Evolutionary conservation across 139 green algal genomes (phyloP), one percentile per base, ranked within the genome.

Genomic region (Ettlia oleoabundans): DNA sequence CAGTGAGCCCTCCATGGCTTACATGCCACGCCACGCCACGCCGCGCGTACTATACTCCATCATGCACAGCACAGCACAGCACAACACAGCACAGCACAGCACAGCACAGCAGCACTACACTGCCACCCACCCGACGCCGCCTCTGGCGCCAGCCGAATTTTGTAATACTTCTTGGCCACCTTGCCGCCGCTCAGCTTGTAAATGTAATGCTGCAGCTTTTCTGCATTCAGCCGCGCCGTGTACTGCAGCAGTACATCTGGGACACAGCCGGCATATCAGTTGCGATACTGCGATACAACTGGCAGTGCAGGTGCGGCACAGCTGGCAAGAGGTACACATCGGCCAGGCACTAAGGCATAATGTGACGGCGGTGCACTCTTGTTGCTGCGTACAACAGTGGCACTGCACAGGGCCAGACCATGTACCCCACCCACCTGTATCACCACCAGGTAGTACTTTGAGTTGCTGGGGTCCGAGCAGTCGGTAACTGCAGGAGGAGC

Each of bases 381-480:
- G 47, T 15, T 58, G 47, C 47, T 58, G 47, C 13, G 13, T 10
- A 15, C 47, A 58, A 15, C 47, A 58, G 47, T 15, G 15, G 47
- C 47, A 58, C 13, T 15, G 15, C 13, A 24, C 55, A 28, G 18
- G 28, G 55, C 55, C 28, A 65, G 15, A 5, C 15, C 18, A n/a
- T 65, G 21, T n/a, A 28, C 18, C 5, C n/a, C 37, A 8, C 79
- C 1, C n/a, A 90, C 92, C 92, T 96, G 92, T 5, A 97, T 85
- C 28, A 98, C 89, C 10, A 98, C 85, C 18, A 94, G 83, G 84
- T 92, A 96, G 85, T 96, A 96, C 75, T 94, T 94, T 77, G 83
- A 89, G 81, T 92, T 86, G 47, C 83, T 37, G 30, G 86, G 75
- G 61, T 93, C 83, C 32, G 80, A 66, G 77, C 87, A 93, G 69